phyloP scores from a whole-genome alignment of 495 filamentous ascomycete genomes.

The Talaromyces nanjingensis region DNA sequence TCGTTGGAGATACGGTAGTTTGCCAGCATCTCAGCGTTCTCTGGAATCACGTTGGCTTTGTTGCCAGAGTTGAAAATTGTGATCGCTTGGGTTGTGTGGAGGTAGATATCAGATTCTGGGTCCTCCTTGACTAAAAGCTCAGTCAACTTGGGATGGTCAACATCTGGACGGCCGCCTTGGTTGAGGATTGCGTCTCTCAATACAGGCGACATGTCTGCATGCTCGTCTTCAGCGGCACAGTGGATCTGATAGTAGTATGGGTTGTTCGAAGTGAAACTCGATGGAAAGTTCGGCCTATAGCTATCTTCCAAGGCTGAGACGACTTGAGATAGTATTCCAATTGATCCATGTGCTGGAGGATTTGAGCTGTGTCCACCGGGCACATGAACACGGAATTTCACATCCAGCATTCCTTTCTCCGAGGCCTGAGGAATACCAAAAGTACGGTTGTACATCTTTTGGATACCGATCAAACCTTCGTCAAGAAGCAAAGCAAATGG shows the following conservation, averaged over 20 bases:
- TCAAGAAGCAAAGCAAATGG: constrained; percentile 27
- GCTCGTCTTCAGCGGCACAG: constrained; percentile 13
- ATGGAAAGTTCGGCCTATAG: constrained; percentile 27
- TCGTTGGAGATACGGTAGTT: constrained; percentile 52
- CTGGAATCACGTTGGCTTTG: constrained; percentile 55
- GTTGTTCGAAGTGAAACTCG: constrained; percentile 12
- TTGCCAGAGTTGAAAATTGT: constrained; percentile 50
- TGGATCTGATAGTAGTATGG: constrained; percentile 10
- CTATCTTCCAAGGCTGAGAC: constrained; percentile 47
- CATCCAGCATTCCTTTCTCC: constrained; percentile 53
- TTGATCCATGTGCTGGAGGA: constrained; percentile 50
- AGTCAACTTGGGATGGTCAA: constrained; percentile 8
- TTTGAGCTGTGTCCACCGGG: constrained; percentile 52
- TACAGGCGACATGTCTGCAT: not conserved
- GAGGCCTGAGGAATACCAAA: constrained; percentile 48
- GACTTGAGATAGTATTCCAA: constrained; percentile 52
- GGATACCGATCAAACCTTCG: constrained; percentile 41
- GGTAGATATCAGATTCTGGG: constrained; percentile 9
- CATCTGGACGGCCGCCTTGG: constrained; percentile 7
- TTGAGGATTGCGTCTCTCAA: no score
- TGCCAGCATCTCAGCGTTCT: constrained; percentile 41
- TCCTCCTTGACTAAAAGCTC: not conserved
- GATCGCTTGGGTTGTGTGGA: constrained; percentile 23
- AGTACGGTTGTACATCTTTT: constrained; percentile 33
- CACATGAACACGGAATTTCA: constrained; percentile 46